These are phyloP conservation scores for Cenchrus purpureus DNA, from an alignment of 176 grass and related monocot species.

Conservation along the genomic window DNA sequence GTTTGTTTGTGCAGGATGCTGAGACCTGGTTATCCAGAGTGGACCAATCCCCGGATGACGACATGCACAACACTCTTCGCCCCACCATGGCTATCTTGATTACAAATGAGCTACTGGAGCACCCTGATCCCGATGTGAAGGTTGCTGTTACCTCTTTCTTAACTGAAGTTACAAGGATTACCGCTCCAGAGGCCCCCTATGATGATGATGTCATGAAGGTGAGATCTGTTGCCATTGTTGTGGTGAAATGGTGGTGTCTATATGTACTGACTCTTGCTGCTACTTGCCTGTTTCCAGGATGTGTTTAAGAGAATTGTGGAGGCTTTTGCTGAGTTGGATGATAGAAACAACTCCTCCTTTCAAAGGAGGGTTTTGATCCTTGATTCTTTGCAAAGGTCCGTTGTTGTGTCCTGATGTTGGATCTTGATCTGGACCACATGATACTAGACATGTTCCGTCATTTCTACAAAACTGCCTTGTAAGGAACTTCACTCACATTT, in stretches of 20 bases:
- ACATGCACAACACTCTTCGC: constrained; percentile 48
- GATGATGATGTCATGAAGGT: constrained; percentile 85
- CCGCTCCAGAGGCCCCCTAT: constrained; percentile 81
- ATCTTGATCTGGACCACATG: constrained; percentile 78
- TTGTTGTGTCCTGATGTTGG: constrained; percentile 86
- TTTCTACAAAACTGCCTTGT: constrained; percentile 70
- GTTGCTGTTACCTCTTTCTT: constrained; percentile 72
- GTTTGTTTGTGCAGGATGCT: constrained; percentile 51
- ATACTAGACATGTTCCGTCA: constrained; percentile 74
- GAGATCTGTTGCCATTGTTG: constrained; percentile 10
- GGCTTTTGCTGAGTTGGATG: constrained; percentile 73
- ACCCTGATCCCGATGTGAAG: constrained; percentile 55
- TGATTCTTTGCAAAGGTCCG: constrained; percentile 76
- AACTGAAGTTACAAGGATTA: constrained; percentile 84
- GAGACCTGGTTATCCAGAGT: constrained; percentile 67
- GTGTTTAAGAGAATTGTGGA: constrained; percentile 78
- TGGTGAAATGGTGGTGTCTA: constrained; percentile 24
- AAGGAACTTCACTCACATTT: constrained; percentile 19
- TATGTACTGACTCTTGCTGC: constrained; percentile 2
- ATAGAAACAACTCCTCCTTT: constrained; percentile 50
- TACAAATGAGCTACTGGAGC: constrained; percentile 53
- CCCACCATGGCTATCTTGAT: constrained; percentile 68
- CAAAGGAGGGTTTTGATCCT: constrained; percentile 76
- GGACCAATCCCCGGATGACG: constrained; percentile 53
- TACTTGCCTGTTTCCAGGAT: constrained; percentile 49